phyloP scores from a whole-genome alignment of 495 filamentous ascomycete genomes.

The Penicillium canariense region DNA sequence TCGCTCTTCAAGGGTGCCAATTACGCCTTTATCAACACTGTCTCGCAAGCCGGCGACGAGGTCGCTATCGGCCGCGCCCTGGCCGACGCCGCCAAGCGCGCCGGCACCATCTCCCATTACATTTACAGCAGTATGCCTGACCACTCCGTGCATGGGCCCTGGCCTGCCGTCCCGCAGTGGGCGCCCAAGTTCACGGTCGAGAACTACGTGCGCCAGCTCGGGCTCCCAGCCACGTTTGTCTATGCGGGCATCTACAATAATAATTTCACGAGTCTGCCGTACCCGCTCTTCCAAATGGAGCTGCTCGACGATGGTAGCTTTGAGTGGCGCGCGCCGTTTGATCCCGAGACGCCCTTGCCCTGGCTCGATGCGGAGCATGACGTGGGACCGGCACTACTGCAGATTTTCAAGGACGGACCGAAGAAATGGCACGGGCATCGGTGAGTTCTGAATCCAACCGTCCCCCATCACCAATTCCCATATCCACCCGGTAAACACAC shows the following conservation, averaged over 20 bases:
- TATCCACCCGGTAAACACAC: no score
- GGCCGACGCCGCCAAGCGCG: slow-evolving; percentile 84
- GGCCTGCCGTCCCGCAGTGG: slow-evolving; percentile 87
- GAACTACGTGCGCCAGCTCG: slow-evolving; percentile 81
- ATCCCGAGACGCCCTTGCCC: slow-evolving; percentile 81
- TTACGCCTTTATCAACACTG: slow-evolving; percentile 95
- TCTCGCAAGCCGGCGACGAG: slow-evolving; percentile 91
- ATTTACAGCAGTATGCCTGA: slow-evolving; percentile 97
- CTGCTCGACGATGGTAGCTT: slow-evolving; percentile 79
- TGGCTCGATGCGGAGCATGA: slow-evolving; percentile 98
- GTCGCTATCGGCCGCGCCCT: slow-evolving; percentile 79
- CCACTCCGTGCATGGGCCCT: slow-evolving; percentile 73
- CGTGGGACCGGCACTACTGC: slow-evolving; percentile 87
- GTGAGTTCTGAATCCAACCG: no score
- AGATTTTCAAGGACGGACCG: slow-evolving; percentile 92
- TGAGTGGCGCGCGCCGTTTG: slow-evolving; percentile 91
- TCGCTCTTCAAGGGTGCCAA: slow-evolving; percentile 79
- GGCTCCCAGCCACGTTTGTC: slow-evolving; percentile 83
- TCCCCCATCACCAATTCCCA: no score
- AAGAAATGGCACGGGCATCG: slow-evolving; percentile 81
- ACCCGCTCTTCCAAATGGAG: slow-evolving; percentile 93
- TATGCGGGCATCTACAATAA: slow-evolving; percentile 99
- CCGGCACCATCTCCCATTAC: slow-evolving; percentile 78
- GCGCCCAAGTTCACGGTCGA: slow-evolving; percentile 87
- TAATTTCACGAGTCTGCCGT: slow-evolving; percentile 92